Conservation (phyloP, 169 alveolate species). For the Plasmodium gonderi region DNA sequence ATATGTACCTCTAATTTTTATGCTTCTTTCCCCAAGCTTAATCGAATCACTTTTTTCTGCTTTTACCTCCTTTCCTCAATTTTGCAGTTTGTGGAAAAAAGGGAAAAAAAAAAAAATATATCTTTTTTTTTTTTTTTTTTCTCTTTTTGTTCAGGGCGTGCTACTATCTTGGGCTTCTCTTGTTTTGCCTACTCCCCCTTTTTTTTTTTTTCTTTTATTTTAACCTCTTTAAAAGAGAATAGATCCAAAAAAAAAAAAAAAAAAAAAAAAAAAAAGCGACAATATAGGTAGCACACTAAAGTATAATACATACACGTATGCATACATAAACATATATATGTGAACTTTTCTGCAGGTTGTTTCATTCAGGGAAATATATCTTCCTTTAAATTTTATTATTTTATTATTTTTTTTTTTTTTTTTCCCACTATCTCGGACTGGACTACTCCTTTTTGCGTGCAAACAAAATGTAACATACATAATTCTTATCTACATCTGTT, state of each 20-base stretch:
- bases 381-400: not conserved
- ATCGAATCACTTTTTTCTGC: not conserved
- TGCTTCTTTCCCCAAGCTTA: not conserved
- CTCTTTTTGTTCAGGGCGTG: not conserved
- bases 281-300: not conserved
- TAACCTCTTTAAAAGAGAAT: too few species aligned
- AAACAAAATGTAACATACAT: not conserved
- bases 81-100: not conserved
- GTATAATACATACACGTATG: not conserved
- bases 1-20: not conserved
- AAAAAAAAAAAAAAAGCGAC: not conserved
- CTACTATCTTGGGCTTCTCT: not conserved
- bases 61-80: not conserved
- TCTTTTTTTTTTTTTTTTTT: constrained; percentile 14
- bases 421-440: not conserved
- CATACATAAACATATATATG: constrained; percentile 1
- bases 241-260: too few species aligned
- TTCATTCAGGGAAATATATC: not conserved
- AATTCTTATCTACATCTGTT: not conserved
- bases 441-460: not conserved
- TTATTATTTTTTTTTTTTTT: not conserved
- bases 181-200: not conserved
- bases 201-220: too few species aligned
- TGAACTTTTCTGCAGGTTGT: not conserved
- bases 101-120: too few species aligned